phyloP scores from a whole-genome alignment of 2,329 filamentous ascomycete species.

The Beauveria caledonica region DNA sequence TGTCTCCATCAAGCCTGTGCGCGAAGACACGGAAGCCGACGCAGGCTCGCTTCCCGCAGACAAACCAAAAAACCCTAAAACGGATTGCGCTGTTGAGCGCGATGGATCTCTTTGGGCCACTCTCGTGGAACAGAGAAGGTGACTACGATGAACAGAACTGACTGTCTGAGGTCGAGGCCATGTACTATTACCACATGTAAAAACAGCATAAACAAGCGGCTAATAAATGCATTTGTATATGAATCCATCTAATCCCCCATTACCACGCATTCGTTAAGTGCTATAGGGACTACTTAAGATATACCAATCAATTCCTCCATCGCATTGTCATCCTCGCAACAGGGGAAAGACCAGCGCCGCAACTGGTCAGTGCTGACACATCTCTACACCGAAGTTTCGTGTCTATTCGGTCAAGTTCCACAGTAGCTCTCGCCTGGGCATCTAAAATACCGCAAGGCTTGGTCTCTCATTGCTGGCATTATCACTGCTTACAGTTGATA shows the following conservation, averaged over 20 bases:
- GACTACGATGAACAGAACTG: not conserved
- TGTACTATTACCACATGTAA: conserved; percentile 4
- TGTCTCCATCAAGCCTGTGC: not conserved
- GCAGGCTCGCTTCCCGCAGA: not conserved
- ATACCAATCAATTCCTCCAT: not conserved
- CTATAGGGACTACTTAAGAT: not conserved
- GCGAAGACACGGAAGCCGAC: not conserved
- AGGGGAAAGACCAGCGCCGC: not conserved
- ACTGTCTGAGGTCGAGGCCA: not conserved
- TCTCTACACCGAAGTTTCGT: too few species aligned
- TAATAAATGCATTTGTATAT: conserved; percentile 12
- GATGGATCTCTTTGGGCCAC: not conserved
- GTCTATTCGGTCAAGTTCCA: not conserved
- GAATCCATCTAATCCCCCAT: conserved; percentile 3
- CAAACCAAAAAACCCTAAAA: not conserved
- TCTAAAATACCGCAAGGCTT: not conserved
- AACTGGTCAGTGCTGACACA: not conserved
- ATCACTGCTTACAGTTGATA: not conserved
- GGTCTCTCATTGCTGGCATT: not conserved
- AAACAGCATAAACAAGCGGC: not conserved
- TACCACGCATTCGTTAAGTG: not conserved
- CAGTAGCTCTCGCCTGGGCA: not conserved
- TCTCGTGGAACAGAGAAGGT: not conserved
- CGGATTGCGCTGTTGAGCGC: not conserved
- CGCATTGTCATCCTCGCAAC: not conserved